Evolutionary conservation across 441 rosid species (phyloP).

Genomic region (Populus tomentosa): DNA sequence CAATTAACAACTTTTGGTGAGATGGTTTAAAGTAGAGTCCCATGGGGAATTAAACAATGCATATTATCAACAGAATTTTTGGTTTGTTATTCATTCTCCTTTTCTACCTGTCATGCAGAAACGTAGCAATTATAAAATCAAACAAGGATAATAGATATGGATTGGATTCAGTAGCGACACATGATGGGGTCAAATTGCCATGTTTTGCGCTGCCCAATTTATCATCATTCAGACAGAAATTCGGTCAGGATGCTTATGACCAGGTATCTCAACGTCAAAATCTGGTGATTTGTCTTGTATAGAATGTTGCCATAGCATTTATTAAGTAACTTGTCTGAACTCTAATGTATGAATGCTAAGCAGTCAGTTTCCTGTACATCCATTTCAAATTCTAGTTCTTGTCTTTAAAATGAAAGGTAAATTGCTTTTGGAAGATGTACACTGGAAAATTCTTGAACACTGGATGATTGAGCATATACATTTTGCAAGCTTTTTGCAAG

Average conservation of each 20-base stretch:
- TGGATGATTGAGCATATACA: background rate
- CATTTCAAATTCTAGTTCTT: background rate
- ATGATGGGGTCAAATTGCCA: slow-evolving; percentile 73
- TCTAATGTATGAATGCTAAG: background rate
- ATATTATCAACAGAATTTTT: background rate
- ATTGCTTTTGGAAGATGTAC: background rate
- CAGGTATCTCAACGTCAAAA: slow-evolving; percentile 32
- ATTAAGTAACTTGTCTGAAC: background rate
- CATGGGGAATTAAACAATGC: background rate
- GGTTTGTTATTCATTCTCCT: background rate
- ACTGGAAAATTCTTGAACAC: background rate
- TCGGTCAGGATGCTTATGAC: slow-evolving; percentile 55
- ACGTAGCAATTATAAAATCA: slow-evolving; percentile 66
- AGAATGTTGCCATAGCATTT: background rate
- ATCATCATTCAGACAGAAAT: slow-evolving; percentile 45
- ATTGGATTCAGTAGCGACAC: slow-evolving; percentile 67
- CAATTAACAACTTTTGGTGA: background rate
- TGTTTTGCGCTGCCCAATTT: slow-evolving; percentile 57
- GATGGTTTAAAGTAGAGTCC: background rate
- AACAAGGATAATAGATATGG: slow-evolving; percentile 73
- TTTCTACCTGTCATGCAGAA: slow-evolving; percentile 33
- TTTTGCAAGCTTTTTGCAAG: background rate
- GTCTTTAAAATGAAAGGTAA: background rate
- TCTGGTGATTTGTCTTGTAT: background rate
- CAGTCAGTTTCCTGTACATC: background rate